phyloP scores from a whole-genome alignment of 139 green algal species.

The Monoraphidium neglectum region DNA sequence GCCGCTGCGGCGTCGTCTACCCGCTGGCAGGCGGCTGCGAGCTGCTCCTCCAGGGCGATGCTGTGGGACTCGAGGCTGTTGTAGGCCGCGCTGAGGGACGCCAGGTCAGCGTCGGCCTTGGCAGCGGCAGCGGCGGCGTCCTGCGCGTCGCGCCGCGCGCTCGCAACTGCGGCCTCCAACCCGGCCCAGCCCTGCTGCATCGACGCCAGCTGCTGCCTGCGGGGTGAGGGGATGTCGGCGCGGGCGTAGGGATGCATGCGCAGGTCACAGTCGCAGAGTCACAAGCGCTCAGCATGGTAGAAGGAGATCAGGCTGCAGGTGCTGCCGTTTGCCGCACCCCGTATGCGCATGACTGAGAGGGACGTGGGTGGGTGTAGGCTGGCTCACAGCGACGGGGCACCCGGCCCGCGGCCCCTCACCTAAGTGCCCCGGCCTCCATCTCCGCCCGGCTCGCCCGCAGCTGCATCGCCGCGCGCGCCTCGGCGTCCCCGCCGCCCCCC shows the following conservation, averaged over 20 bases:
- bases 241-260: no score
- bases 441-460: constrained; percentile 41
- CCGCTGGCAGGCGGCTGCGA: constrained; percentile 29
- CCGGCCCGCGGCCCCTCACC: constrained; percentile 25
- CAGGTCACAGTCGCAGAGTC: no score
- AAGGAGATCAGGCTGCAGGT: no score
- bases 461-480: constrained; percentile 8
- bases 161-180: constrained; percentile 12
- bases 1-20: not conserved
- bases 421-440: constrained; percentile 31
- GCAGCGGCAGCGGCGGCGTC: constrained; percentile 22
- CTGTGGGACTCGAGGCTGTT: constrained; percentile 74
- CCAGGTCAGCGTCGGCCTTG: constrained; percentile 62
- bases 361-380: no score
- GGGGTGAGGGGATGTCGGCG: no score
- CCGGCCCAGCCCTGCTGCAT: constrained; percentile 25
- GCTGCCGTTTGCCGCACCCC: not conserved
- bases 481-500: no score
- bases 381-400: constrained; percentile 19
- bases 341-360: no score
- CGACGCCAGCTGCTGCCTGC: constrained; percentile 27
- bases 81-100: constrained; percentile 71
- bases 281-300: no score
- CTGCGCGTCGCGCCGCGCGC: constrained; percentile 18
- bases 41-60: constrained; percentile 55